Conservation (phyloP, 768 basidiomycete species). For the Megacollybia marginata region DNA sequence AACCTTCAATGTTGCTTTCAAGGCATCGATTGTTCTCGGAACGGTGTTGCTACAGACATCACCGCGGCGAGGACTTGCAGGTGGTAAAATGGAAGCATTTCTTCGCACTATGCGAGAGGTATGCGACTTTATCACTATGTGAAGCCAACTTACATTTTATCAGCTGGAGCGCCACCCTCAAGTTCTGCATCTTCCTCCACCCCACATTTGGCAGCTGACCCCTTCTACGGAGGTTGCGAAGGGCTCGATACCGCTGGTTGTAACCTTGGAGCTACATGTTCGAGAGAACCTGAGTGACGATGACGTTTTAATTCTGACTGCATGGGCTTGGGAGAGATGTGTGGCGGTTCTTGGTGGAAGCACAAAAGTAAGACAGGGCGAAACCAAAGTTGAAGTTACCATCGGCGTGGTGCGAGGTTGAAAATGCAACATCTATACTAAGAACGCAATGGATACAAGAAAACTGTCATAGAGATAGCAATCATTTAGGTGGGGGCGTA, state of each 20-base stretch:
- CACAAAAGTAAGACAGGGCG: constrained; percentile 23
- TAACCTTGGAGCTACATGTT: constrained; percentile 79
- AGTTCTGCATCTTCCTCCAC: constrained; percentile 75
- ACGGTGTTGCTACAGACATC: constrained; percentile 86
- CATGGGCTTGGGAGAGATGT: constrained; percentile 70
- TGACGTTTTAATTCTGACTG: constrained; percentile 64
- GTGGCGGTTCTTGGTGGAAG: constrained; percentile 40
- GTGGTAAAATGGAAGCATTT: constrained; percentile 75
- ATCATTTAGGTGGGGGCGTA: constrained; percentile 37
- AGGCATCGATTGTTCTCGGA: constrained; percentile 77
- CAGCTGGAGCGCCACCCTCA: constrained; percentile 82
- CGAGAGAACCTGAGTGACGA: constrained; percentile 55
- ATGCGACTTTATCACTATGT: constrained; percentile 14
- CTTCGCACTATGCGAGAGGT: constrained; percentile 79
- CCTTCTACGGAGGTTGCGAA: constrained; percentile 26
- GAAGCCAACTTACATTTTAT: background rate
- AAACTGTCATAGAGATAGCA: background rate
- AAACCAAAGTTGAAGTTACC: constrained; percentile 55
- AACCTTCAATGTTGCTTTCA: constrained; percentile 81
- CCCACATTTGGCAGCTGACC: constrained; percentile 84
- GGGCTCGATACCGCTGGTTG: constrained; percentile 37
- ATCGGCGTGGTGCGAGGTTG: constrained; percentile 65
- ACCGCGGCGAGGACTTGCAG: constrained; percentile 51
- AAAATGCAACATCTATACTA: constrained; percentile 1
- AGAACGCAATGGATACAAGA: background rate